These are phyloP conservation scores for Amphibolis antarctica DNA, from an alignment of 106 monocot genomes.

Conservation along the genomic window DNA sequence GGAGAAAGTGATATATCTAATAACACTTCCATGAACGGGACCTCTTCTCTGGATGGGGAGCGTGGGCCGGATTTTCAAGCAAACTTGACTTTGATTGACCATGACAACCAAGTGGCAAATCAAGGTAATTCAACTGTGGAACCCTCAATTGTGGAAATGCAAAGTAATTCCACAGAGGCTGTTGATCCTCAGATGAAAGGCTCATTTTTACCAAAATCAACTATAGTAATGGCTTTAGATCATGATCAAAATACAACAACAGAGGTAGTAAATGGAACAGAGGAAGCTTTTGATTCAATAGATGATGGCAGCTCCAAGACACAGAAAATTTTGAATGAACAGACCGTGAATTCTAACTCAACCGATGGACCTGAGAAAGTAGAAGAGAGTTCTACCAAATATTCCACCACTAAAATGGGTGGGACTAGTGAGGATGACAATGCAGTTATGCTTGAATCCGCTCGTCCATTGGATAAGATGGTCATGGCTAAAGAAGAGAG, in stretches of 20 bases:
- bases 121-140: slow-evolving; percentile 1
- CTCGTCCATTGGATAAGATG: background rate
- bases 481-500: slow-evolving; percentile 1
- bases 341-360: background rate
- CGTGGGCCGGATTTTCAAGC: background rate
- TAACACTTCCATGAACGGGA: background rate
- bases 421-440: background rate
- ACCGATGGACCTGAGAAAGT: background rate
- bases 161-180: background rate
- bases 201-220: background rate
- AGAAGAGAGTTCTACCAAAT: slow-evolving; percentile 2
- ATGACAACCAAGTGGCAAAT: background rate
- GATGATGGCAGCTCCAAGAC: background rate
- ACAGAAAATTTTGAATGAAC: background rate
- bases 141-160: background rate
- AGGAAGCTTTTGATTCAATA: background rate
- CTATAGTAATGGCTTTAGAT: background rate
- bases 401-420: background rate
- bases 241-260: background rate
- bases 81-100: slow-evolving; percentile 6
- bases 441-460: slow-evolving; percentile 1
- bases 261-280: background rate
- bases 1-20: background rate
- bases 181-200: background rate
- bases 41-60: background rate